A percentile compares a stretch with the other conserved stretches of the same genome.
Evolutionary conservation across 768 basidiomycete genomes (phyloP).

Genomic region (Pleurotus sapidus): DNA sequence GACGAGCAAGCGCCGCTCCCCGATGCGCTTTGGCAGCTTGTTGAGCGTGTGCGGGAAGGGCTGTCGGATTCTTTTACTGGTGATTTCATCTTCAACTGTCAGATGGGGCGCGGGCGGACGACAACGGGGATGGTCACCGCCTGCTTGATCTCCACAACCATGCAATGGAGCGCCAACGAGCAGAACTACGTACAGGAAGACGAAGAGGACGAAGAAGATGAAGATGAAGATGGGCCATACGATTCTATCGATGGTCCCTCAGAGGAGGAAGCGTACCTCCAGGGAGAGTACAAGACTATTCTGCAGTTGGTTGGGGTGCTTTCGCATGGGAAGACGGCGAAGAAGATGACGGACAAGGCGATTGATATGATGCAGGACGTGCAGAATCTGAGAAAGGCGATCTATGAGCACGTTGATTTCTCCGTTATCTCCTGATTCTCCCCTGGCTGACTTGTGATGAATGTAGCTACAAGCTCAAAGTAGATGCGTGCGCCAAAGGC

Average conservation of each 20-base stretch:
- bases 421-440: background rate
- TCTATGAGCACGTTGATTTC: constrained; percentile 73
- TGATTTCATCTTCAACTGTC: constrained; percentile 94
- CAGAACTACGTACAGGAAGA: constrained; percentile 33
- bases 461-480: constrained; percentile 85
- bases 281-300: constrained; percentile 97
- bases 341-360: constrained; percentile 82
- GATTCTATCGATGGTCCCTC: constrained; percentile 79
- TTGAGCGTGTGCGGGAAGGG: constrained; percentile 66
- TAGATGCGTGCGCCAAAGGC: constrained; percentile 77
- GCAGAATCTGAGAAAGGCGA: constrained; percentile 92
- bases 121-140: constrained; percentile 97
- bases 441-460: constrained; percentile 1
- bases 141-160: constrained; percentile 76
- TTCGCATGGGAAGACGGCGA: constrained; percentile 90
- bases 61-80: constrained; percentile 46
- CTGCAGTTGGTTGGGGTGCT: constrained; percentile 91
- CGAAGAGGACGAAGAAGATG: constrained; percentile 26
- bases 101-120: constrained; percentile 90
- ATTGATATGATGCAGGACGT: constrained; percentile 95
- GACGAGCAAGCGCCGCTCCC: constrained; percentile 97
- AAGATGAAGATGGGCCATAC: constrained; percentile 41
- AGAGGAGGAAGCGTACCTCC: constrained; percentile 86
- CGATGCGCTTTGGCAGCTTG: constrained; percentile 73
- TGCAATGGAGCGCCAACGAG: constrained; percentile 49